These are phyloP conservation scores for Rubroboletus pulcherrimus DNA, from an alignment of 768 basidiomycete genomes.

Conservation along the genomic window DNA sequence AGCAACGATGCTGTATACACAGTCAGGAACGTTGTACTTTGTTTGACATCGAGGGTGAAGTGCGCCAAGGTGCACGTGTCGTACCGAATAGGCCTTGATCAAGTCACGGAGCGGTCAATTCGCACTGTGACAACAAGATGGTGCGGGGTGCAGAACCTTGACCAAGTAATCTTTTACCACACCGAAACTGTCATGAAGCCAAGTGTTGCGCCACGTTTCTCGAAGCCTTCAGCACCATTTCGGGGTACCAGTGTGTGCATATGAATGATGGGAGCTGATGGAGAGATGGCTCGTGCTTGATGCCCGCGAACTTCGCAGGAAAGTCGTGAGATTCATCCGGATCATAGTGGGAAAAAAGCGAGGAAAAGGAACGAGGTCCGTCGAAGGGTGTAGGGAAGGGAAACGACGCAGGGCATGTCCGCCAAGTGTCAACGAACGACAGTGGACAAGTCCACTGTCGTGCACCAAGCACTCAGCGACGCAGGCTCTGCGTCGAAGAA, in stretches of 20 bases:
- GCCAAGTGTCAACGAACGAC: background rate
- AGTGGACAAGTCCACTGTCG: no score
- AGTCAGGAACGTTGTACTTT: background rate
- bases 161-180: background rate
- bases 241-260: background rate
- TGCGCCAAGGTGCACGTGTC: background rate
- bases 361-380: background rate
- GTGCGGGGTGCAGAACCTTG: background rate
- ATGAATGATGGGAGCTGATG: background rate
- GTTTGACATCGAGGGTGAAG: background rate
- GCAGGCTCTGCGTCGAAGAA: background rate
- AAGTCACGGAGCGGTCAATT: background rate
- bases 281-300: background rate
- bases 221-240: background rate
- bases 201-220: background rate
- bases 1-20: no score
- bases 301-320: background rate
- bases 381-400: background rate
- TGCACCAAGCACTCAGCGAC: background rate
- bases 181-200: background rate
- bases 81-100: background rate
- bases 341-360: background rate
- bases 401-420: background rate
- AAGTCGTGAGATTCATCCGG: background rate
- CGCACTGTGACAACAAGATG: background rate